phyloP scores from a whole-genome alignment of 1,284 basidiomycete genomes.

The Salmacisia buchloeana region DNA sequence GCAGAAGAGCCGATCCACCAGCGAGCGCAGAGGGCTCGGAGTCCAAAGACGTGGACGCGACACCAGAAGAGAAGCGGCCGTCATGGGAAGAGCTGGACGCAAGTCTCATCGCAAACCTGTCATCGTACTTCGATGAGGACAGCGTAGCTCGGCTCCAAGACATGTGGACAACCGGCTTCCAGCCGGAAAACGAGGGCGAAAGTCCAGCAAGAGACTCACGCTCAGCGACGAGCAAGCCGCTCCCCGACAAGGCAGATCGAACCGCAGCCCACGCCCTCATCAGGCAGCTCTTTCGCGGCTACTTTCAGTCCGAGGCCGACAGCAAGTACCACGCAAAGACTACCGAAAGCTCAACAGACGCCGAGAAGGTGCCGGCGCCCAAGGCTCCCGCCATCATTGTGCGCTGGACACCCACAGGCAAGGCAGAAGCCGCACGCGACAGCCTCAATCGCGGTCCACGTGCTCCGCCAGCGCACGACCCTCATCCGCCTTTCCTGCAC shows the following conservation, averaged over 20 bases:
- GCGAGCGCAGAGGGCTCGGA: conserved; percentile 1
- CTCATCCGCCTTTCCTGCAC: conserved; percentile 80
- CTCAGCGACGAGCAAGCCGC: conserved; percentile 59
- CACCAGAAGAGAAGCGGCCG: neutral
- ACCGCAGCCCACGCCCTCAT: conserved; percentile 76
- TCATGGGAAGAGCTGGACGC: neutral
- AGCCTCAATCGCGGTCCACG: neutral
- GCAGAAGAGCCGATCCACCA: neutral
- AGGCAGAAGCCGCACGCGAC: neutral
- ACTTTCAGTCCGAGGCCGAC: conserved; percentile 71
- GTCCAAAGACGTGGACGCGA: neutral
- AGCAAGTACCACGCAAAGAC: conserved; percentile 17
- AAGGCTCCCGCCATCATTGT: conserved; percentile 7
- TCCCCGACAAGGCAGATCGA: conserved; percentile 71
- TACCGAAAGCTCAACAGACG: conserved; percentile 12
- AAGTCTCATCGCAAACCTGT: conserved; percentile 10
- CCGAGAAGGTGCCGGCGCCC: conserved; percentile 11
- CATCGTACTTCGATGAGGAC: conserved; percentile 16
- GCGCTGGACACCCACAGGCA: conserved; percentile 4
- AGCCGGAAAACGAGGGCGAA: neutral
- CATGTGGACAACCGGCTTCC: conserved; percentile 7
- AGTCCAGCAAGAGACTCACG: conserved; percentile 19
- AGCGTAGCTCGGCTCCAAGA: conserved; percentile 14
- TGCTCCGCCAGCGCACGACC: conserved; percentile 43
- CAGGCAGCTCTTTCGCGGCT: conserved; percentile 73